Conservation (phyloP, 2,329 filamentous ascomycete genomes). For the Xylaria sp. region DNA sequence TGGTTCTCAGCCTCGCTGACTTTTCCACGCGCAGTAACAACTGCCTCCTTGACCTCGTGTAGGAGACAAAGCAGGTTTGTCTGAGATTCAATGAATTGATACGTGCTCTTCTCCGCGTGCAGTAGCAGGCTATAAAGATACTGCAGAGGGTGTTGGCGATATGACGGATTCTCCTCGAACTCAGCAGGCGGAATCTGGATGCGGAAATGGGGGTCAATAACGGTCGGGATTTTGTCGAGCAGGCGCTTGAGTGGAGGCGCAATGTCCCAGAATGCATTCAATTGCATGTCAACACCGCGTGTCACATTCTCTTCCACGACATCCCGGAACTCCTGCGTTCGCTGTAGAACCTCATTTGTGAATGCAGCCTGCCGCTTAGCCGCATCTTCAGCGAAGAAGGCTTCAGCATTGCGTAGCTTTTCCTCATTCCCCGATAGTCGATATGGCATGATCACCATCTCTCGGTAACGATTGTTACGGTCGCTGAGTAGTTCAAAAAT, state of each 20-base stretch:
- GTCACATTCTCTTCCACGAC: slow-evolving; percentile 85
- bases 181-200: slow-evolving; percentile 81
- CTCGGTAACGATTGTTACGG: slow-evolving; percentile 84
- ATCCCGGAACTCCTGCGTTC: slow-evolving; percentile 76
- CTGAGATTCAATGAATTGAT: slow-evolving; percentile 96
- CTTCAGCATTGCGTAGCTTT: slow-evolving; percentile 78
- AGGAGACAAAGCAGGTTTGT: slow-evolving; percentile 87
- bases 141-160: slow-evolving; percentile 81
- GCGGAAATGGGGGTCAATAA: slow-evolving; percentile 55
- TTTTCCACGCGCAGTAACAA: slow-evolving; percentile 66
- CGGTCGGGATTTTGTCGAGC: slow-evolving; percentile 76
- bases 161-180: slow-evolving; percentile 83
- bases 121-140: slow-evolving; percentile 86
- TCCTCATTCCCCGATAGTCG: slow-evolving; percentile 74
- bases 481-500: slow-evolving; percentile 84
- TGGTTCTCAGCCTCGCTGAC: slow-evolving; percentile 69
- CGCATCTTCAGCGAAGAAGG: slow-evolving; percentile 83
- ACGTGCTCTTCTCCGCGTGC: slow-evolving; percentile 89
- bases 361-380: slow-evolving; percentile 73
- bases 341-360: slow-evolving; percentile 72
- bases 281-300: slow-evolving; percentile 86
- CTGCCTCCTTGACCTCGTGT: slow-evolving; percentile 85
- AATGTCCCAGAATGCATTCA: slow-evolving; percentile 97
- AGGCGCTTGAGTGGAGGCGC: slow-evolving; percentile 80
- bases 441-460: slow-evolving; percentile 84